These are phyloP conservation scores for Fusarium sp. DNA, from an alignment of 2,329 filamentous ascomycete species.

Conservation along the genomic window DNA sequence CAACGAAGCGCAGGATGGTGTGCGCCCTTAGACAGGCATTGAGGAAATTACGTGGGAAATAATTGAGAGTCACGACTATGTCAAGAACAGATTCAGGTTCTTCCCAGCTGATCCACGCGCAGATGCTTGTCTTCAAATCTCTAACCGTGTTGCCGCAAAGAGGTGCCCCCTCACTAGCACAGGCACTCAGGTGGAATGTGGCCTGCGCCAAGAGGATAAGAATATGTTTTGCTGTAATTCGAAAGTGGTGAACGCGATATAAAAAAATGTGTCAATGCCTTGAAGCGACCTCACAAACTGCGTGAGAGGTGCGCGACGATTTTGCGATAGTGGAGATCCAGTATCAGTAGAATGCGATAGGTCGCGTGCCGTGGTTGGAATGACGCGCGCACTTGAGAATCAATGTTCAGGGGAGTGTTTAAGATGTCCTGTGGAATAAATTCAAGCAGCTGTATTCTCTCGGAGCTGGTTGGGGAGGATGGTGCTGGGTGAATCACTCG, in stretches of 20 bases:
- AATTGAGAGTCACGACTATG: slow-evolving; percentile 50
- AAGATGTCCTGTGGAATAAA: not conserved
- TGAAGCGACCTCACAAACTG: not conserved
- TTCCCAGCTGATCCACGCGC: slow-evolving; percentile 39
- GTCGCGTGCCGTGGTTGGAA: slow-evolving; percentile 27
- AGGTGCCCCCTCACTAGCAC: slow-evolving; percentile 11
- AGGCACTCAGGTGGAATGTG: slow-evolving; percentile 6
- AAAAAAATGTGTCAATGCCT: not conserved
- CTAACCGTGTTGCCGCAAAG: slow-evolving; percentile 32
- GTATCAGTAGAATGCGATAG: slow-evolving; percentile 18
- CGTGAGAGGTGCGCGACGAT: slow-evolving; percentile 11
- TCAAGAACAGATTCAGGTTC: slow-evolving; percentile 41
- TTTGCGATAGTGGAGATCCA: slow-evolving; percentile 4
- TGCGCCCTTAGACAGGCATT: slow-evolving; percentile 44
- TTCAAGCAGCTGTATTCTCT: not conserved
- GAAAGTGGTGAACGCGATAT: not conserved
- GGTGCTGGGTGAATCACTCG: not conserved
- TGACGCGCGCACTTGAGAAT: slow-evolving; percentile 1
- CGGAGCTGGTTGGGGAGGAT: not conserved
- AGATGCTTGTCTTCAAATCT: slow-evolving; percentile 37
- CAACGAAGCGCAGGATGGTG: slow-evolving; percentile 38
- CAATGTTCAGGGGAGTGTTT: not conserved
- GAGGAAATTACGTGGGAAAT: slow-evolving; percentile 48
- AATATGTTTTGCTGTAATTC: not conserved
- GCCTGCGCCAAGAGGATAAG: not conserved